Evolutionary conservation across 371 early-diverging fungal species (phyloP), one percentile per base, ranked within the genome.

Genomic region (Mycotypha africana): DNA sequence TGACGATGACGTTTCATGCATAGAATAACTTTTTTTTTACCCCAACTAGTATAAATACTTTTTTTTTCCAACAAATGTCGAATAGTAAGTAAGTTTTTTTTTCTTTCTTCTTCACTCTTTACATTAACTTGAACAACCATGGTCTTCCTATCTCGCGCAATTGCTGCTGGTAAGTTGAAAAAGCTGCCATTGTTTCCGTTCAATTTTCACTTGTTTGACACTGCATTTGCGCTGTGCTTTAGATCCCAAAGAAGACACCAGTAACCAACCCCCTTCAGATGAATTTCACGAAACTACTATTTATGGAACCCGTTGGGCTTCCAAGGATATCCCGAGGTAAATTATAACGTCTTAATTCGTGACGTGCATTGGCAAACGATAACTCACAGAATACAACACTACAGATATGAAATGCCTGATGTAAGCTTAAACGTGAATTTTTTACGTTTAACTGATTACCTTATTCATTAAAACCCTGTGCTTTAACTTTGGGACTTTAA

Each of bases 221-320:
- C n/a, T n/a, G n/a, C n/a, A n/a, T n/a, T n/a, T n/a, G n/a, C n/a
- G n/a, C n/a, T n/a, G n/a, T n/a, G 10, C 28, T 1, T 2, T 3
- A 3, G 36, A 45, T 4, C 28, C 23, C 1, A 4, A 17, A 20
- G 37, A 37, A 7, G 19, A 25, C 6, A 9, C 44, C 22, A 15
- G n/a, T n/a, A n/a, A n/a, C n/a, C n/a, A n/a, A n/a, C n/a, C n/a
- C n/a, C n/a, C n/a, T n/a, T n/a, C n/a, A n/a, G n/a, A n/a, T n/a
- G n/a, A n/a, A n/a, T n/a, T n/a, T n/a, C n/a, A 25, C 4, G 52
- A 53, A 15, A 68, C 62, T 9, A 60, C 69, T 14, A 44, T 73
- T 20, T 73, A 73, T 38, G 73, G 73, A 30, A 55, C 69, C 15
- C 51, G 60, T 31, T 73, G 73, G 73, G 73, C 69, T 20, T 39